A percentile compares a stretch with the other conserved stretches of the same genome.
Conservation (phyloP, 331 rosid genomes). For the Quercus tomentella region DNA sequence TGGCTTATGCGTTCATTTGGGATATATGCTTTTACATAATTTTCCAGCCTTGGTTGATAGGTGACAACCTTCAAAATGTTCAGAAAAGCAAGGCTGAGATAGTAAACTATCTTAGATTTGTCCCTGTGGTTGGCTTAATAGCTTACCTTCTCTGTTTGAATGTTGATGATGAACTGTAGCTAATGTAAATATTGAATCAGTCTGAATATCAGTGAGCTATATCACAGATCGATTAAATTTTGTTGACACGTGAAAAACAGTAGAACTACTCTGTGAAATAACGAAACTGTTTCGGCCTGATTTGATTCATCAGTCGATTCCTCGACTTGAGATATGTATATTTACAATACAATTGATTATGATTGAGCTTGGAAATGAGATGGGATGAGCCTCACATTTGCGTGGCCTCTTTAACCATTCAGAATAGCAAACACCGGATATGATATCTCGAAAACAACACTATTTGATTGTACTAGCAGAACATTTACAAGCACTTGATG, state of each 20-base stretch:
- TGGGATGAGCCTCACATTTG: too few relatives aligned
- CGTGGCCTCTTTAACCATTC: too few relatives aligned
- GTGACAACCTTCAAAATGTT: conserved; percentile 74
- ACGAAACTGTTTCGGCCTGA: not conserved
- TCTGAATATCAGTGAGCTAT: not conserved
- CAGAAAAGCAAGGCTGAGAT: conserved; percentile 44
- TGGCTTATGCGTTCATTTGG: conserved; percentile 96
- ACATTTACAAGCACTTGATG: too few relatives aligned
- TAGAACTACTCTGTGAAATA: not conserved
- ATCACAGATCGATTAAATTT: not conserved
- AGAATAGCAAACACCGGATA: too few relatives aligned
- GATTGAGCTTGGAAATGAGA: too few relatives aligned
- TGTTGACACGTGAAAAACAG: not conserved
- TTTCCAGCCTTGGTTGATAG: conserved; percentile 94
- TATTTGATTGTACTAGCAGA: too few relatives aligned
- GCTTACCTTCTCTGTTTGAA: conserved; percentile 75
- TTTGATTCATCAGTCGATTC: not conserved
- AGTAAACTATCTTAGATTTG: conserved; percentile 65
- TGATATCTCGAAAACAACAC: too few relatives aligned
- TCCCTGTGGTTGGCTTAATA: conserved; percentile 74
- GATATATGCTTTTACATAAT: conserved; percentile 70
- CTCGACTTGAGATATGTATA: not conserved
- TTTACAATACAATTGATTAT: not conserved
- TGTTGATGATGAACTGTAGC: conserved; percentile 34
- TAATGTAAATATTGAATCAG: not conserved